phyloP scores from a whole-genome alignment of 345 rosid genomes.

The Murraya koenigii region DNA sequence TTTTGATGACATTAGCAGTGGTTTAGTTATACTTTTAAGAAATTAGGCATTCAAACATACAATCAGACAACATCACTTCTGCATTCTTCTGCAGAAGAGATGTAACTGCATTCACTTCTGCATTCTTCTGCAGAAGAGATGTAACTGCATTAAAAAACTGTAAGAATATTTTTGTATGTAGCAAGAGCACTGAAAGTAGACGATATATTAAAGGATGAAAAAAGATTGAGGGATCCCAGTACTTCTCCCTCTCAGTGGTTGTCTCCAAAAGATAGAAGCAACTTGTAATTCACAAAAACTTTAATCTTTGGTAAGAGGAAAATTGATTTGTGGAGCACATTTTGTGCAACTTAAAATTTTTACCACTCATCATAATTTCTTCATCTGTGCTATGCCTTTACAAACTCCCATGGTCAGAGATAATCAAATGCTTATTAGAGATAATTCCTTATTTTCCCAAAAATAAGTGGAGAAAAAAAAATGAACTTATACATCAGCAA shows the following conservation, averaged over 20 bases:
- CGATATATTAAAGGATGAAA: too few species aligned
- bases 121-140: not conserved
- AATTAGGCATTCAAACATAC: not conserved
- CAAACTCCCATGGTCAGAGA: not conserved
- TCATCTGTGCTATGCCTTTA: not conserved
- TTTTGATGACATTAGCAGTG: not conserved
- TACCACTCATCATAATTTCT: not conserved
- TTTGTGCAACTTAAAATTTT: not conserved
- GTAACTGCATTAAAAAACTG: not conserved
- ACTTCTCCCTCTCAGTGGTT: not conserved
- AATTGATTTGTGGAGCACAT: not conserved
- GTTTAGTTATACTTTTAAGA: slow-evolving; percentile 2
- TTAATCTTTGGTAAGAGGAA: not conserved
- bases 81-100: not conserved
- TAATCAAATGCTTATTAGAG: not conserved
- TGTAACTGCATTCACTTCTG: not conserved
- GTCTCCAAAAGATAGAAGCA: not conserved
- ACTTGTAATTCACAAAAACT: not conserved
- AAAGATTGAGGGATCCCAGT: too few species aligned
- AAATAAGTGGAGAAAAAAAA: not conserved
- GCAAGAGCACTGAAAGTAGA: too few species aligned
- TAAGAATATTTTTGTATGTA: too few species aligned
- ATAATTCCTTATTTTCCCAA: not conserved
- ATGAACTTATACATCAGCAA: not conserved
- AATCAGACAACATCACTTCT: not conserved